A percentile compares a stretch with the other conserved stretches of the same genome.
These are phyloP conservation scores for Phyllosticta citrichinensis DNA, from an alignment of 2,329 filamentous ascomycete genomes.

Conservation along the genomic window DNA sequence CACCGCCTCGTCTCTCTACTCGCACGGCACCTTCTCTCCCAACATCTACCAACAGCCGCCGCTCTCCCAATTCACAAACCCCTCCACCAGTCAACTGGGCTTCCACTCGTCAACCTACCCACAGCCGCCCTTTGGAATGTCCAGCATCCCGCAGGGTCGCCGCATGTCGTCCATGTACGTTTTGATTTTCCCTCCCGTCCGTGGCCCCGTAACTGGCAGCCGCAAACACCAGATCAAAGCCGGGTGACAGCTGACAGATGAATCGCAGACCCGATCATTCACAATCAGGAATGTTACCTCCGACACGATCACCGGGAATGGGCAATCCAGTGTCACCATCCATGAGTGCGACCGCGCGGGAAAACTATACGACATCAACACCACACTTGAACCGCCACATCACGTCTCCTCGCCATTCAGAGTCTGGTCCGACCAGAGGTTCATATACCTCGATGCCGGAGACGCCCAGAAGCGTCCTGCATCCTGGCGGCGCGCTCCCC, in stretches of 20 bases:
- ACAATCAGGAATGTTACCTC: constrained; percentile 38
- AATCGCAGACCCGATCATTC: constrained; percentile 35
- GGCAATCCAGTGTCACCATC: constrained; percentile 32
- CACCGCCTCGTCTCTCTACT: constrained; percentile 39
- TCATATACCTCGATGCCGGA: constrained; percentile 7
- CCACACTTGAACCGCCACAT: constrained; percentile 26
- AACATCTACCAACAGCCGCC: constrained; percentile 25
- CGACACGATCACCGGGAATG: constrained; percentile 31
- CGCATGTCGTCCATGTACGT: constrained; percentile 37
- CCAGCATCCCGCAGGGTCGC: constrained; percentile 10
- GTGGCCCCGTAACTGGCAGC: constrained; percentile 1
- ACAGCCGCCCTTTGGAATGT: constrained; percentile 25
- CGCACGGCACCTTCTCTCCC: constrained; percentile 21
- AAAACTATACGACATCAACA: constrained; percentile 35
- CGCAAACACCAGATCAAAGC: constrained; percentile 10
- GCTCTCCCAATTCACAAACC: constrained; percentile 26
- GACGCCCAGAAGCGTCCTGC: constrained; percentile 26
- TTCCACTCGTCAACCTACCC: constrained; percentile 23
- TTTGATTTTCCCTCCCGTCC: constrained; percentile 7
- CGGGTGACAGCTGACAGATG: constrained; percentile 31
- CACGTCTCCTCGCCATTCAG: constrained; percentile 27
- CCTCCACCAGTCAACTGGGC: constrained; percentile 20
- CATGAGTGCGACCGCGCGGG: constrained; percentile 31
- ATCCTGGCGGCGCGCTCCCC: constrained; percentile 22
- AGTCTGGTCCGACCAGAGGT: constrained; percentile 9